Evolutionary conservation across 257 asterid genomes (phyloP).

Genomic region (Capsicum chinense): DNA sequence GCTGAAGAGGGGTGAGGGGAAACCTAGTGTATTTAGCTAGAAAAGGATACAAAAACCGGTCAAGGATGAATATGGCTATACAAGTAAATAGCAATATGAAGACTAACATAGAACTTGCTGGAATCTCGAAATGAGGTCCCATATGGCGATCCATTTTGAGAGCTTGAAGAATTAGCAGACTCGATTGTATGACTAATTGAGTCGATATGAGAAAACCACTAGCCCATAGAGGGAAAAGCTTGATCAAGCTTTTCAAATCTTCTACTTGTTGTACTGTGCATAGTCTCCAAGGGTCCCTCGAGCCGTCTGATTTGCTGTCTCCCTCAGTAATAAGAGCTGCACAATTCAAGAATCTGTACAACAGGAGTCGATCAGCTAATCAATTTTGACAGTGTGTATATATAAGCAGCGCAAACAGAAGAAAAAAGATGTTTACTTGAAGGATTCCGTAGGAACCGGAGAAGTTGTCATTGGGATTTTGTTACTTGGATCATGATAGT

Average conservation of each 20-base stretch:
- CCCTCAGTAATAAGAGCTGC: conserved; percentile 58
- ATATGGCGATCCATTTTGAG: conserved; percentile 67
- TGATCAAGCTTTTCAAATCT: conserved; percentile 61
- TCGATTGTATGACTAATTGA: conserved; percentile 64
- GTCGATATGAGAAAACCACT: conserved; percentile 64
- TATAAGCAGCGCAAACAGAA: conserved; percentile 27
- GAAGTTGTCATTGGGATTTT: conserved; percentile 26
- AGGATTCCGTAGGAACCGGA: conserved; percentile 31
- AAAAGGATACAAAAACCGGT: conserved; percentile 51
- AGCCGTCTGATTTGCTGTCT: conserved; percentile 36
- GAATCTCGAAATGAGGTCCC: conserved; percentile 52
- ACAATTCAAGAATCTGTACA: conserved; percentile 62
- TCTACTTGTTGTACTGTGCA: conserved; percentile 66
- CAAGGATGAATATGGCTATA: conserved; percentile 51
- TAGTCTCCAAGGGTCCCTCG: conserved; percentile 46
- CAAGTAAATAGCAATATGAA: conserved; percentile 60
- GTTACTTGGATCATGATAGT: conserved; percentile 43
- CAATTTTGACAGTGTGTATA: neutral
- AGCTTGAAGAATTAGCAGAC: conserved; percentile 66
- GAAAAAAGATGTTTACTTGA: conserved; percentile 38
- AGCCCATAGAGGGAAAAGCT: conserved; percentile 68
- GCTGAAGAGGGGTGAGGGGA: conserved; percentile 61
- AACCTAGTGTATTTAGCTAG: conserved; percentile 45
- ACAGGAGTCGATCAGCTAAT: neutral
- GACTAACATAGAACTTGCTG: conserved; percentile 67